Evolutionary conservation across 768 basidiomycete species (phyloP).

Genomic region (Tylopilus rubrobrunneus): DNA sequence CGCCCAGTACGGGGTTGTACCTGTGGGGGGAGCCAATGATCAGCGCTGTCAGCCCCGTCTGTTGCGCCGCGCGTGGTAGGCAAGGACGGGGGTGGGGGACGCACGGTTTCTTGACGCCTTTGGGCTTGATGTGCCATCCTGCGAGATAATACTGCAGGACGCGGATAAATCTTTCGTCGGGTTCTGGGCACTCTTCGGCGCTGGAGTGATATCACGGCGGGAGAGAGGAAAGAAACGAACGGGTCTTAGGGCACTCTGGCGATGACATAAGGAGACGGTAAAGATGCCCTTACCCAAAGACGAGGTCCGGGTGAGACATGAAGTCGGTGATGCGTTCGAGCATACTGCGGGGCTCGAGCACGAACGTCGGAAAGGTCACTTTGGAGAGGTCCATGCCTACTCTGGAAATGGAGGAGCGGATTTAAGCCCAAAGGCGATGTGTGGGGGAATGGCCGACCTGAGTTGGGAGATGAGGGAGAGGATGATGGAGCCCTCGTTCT

Average conservation of each 20-base stretch:
- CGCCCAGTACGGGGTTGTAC: slow-evolving; percentile 96
- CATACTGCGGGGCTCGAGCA: slow-evolving; percentile 95
- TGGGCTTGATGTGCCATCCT: slow-evolving; percentile 99
- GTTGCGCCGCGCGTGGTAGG: not conserved
- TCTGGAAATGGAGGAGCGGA: slow-evolving; percentile 36
- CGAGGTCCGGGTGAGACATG: slow-evolving; percentile 96
- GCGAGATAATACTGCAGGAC: slow-evolving; percentile 94
- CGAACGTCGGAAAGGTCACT: slow-evolving; percentile 92
- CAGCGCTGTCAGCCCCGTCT: not conserved
- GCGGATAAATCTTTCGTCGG: slow-evolving; percentile 87
- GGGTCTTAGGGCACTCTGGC: slow-evolving; percentile 21
- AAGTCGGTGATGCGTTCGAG: slow-evolving; percentile 99
- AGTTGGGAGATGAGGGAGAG: slow-evolving; percentile 85
- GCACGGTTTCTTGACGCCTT: slow-evolving; percentile 98
- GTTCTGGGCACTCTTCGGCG: slow-evolving; percentile 72
- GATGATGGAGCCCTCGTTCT: slow-evolving; percentile 91
- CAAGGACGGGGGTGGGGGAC: slow-evolving; percentile 32
- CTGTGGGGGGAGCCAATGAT: slow-evolving; percentile 36
- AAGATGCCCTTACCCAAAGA: slow-evolving; percentile 72
- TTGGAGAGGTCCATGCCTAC: slow-evolving; percentile 96
- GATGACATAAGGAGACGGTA: slow-evolving; percentile 10
- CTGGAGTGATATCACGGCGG: slow-evolving; percentile 35
- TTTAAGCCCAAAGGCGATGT: slow-evolving; percentile 8
- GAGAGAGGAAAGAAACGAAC: not conserved
- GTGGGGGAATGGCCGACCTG: slow-evolving; percentile 42